Evolutionary conservation across 2,329 filamentous ascomycete genomes (phyloP), one percentile per base, ranked within the genome.

Genomic region (Akanthomyces lecanii): DNA sequence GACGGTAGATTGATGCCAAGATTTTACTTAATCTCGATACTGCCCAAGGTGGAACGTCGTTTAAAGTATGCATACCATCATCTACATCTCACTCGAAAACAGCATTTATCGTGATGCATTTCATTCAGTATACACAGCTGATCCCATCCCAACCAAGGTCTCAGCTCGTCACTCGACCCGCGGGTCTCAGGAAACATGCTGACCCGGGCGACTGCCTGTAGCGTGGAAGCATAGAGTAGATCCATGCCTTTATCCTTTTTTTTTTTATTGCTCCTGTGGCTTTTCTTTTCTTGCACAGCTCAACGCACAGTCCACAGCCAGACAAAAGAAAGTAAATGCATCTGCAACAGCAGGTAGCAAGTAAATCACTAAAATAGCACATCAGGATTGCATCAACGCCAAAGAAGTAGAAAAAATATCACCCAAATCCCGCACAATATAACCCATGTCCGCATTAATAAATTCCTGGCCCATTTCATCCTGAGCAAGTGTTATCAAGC

Each of bases 361-460:
- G 38, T 38, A 47, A 61, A 55, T 54, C 50, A 61, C 50, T 38
- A 67, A 68, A 71, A 68, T 64, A 62, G 70, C 71, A 74, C 70
- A 73, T 70, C 71, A 73, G 73, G 71, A 70, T 71, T 67, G 72
- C 68, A 70, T 69, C 71, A 74, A 81, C 78, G 77, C 79, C 78
- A 70, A 71, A 53, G 48, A 61, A 61, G 47, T 12, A 47, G 11
- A 54, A 16, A 61, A 54, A 54, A 61, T 25, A 78, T 76, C 75
- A 73, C 74, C 74, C 71, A 70, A 72, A 68, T 69, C 73, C 75
- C 74, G 74, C 73, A 75, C 69, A 70, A 73, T 76, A 74, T 75
- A 76, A 63, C 25, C 61, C 61, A 53, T 58, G 23, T 58, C 59
- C 60, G 52, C 60, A 62, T 73, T 73, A 72, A 69, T 68, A 54